Percentiles rank a stretch among this genome's conserved stretches.
phyloP scores from a whole-genome alignment of 495 filamentous ascomycete species.

The Neurospora sp. region DNA sequence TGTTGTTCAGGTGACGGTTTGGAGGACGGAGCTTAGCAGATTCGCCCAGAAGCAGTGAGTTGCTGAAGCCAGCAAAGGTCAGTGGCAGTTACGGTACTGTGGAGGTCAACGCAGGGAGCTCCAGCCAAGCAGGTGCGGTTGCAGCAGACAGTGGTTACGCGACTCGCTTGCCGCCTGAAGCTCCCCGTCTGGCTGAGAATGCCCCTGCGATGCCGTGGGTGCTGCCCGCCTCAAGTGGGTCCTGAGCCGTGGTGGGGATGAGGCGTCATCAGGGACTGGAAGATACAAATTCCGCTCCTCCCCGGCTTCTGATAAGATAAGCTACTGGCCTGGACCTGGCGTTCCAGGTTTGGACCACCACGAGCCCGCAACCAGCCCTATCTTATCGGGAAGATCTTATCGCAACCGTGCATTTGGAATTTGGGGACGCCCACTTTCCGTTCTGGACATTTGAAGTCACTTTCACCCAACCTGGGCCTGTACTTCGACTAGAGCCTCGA shows the following conservation, averaged over 20 bases:
- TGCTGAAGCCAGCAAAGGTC: slow-evolving; percentile 4
- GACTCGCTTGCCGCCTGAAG: slow-evolving; percentile 31
- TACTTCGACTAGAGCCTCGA: background rate
- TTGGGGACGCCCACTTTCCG: slow-evolving; percentile 2
- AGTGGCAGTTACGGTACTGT: slow-evolving; percentile 3
- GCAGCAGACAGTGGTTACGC: slow-evolving; percentile 27
- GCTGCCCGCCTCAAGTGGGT: background rate
- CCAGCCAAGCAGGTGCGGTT: background rate
- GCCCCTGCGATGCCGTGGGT: background rate
- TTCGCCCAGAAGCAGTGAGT: slow-evolving; percentile 4
- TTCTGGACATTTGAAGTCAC: background rate
- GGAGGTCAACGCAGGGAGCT: background rate
- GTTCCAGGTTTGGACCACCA: background rate
- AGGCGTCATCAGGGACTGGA: background rate
- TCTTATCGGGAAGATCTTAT: slow-evolving; percentile 7
- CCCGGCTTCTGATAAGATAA: background rate
- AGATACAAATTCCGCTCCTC: slow-evolving; percentile 2
- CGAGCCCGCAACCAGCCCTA: background rate
- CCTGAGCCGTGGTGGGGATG: background rate
- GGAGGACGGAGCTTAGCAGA: slow-evolving; percentile 18
- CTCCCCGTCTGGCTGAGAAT: background rate
- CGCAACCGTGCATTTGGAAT: background rate
- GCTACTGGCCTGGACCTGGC: background rate
- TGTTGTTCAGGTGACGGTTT: slow-evolving; percentile 5
- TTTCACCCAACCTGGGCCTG: background rate